Evolutionary conservation across 1,139 yeast species (phyloP).

Genomic region (Blastobotrys malaysiensis): DNA sequence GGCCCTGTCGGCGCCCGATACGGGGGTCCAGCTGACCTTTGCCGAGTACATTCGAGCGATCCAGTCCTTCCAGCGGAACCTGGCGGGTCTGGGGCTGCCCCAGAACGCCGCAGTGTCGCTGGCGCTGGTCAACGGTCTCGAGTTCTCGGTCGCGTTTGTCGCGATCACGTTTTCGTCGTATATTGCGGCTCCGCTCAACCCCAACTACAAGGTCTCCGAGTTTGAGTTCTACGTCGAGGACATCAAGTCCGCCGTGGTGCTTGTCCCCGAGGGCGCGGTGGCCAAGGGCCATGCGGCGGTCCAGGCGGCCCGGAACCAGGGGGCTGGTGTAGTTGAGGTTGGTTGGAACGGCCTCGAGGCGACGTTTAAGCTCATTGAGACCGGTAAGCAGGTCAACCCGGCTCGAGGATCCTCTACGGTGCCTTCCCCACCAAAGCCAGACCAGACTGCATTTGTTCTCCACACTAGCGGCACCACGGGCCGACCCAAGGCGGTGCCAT

Average conservation of each 20-base stretch:
- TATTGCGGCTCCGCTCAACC: constrained; percentile 61
- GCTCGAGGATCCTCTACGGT: constrained; percentile 6
- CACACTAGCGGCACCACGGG: constrained; percentile 74
- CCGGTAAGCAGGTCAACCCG: constrained; percentile 3
- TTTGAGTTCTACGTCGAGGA: constrained; percentile 59
- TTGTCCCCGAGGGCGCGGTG: constrained; percentile 49
- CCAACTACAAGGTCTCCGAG: constrained; percentile 53
- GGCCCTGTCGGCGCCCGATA: constrained; percentile 30
- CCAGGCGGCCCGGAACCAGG: constrained; percentile 44
- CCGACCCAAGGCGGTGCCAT: constrained; percentile 64
- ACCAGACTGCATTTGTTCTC: constrained; percentile 54
- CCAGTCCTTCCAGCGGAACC: constrained; percentile 24
- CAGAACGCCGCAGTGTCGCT: constrained; percentile 51
- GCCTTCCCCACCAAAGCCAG: constrained; percentile 39
- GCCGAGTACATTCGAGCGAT: constrained; percentile 25
- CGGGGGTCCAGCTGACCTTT: constrained; percentile 29
- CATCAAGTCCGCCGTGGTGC: constrained; percentile 47
- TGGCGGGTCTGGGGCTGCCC: constrained; percentile 29
- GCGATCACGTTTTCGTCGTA: constrained; percentile 50
- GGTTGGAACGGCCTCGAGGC: constrained; percentile 37
- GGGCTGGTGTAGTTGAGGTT: constrained; percentile 46
- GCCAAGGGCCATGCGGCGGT: constrained; percentile 40
- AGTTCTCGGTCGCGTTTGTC: constrained; percentile 49
- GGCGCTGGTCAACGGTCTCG: constrained; percentile 53
- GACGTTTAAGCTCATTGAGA: constrained; percentile 11